Base-by-base conservation (phyloP, 2,329 filamentous ascomycete genomes). In the Ophiostoma sp. region DNA sequence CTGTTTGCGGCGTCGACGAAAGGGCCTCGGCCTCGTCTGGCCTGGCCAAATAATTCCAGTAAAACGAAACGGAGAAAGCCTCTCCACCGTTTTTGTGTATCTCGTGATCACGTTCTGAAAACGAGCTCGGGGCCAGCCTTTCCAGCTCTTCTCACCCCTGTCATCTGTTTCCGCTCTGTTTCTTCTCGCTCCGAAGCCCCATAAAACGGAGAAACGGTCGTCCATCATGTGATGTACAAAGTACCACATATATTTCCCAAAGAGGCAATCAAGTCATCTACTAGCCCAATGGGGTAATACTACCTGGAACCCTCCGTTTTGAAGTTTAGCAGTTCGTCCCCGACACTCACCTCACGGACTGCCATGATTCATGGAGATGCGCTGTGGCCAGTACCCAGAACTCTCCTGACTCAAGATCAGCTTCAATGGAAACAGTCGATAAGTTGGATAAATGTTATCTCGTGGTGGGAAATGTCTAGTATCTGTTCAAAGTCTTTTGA, bases 161-260 rank as follows among this genome's bases (percentile, higher is more conserved):
- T 25, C 19, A 15, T 33, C 28, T 59, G 15, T 59, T 59, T 19
- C 55, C 52, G 52, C 28, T n/a, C 8, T 55, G 52, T 55, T 55
- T 55, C 15, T 36, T 61, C 59, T 22, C 33, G 36, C 59, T 64
- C 33, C 64, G 42, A 50, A 28, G 64, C 42, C 42, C 50, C 42
- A 25, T 42, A 68, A 33, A 55, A 69, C 31, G 45, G 8, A 50
- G 6, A 70, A 45, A 70, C 68, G 50, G 68, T 70, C n/a, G n/a
- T 7, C 69, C 33, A 59, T 70, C 69, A 70, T 70, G 69, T 70
- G 69, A 70, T 22, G 52, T n/a, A 22, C 45, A 36, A n/a, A 31
- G 31, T n/a, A 4, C 61, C 36, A 66, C 36, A 39, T 39, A 55
- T 59, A 36, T 33, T 45, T 70, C 69, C 69, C 52, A 70, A 70